A percentile compares a stretch with the other conserved stretches of the same genome.
phyloP scores from a whole-genome alignment of 441 rosid species.

The Breynia disticha region DNA sequence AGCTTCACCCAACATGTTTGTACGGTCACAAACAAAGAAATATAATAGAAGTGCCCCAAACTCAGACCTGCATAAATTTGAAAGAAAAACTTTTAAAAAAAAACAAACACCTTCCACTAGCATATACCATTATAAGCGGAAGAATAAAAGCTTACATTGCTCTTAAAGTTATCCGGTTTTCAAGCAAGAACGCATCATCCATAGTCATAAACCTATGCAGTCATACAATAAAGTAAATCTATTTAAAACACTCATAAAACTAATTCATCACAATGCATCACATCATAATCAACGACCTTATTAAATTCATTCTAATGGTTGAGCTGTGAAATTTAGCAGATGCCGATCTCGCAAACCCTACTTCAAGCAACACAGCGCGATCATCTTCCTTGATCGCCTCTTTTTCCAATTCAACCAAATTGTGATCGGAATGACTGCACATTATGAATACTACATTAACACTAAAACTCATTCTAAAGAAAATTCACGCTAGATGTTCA shows the following conservation, averaged over 20 bases:
- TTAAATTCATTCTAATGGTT: constrained; percentile 56
- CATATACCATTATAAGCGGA: background rate
- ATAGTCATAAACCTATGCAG: constrained; percentile 66
- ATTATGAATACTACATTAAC: no score
- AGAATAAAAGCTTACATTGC: constrained; percentile 55
- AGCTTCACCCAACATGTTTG: constrained; percentile 65
- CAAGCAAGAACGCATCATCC: constrained; percentile 91
- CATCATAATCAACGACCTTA: constrained; percentile 37
- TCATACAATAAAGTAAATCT: constrained; percentile 12
- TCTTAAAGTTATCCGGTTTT: constrained; percentile 74
- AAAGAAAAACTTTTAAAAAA: constrained; percentile 8
- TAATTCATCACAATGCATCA: constrained; percentile 7
- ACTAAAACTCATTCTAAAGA: background rate
- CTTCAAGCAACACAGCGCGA: constrained; percentile 76
- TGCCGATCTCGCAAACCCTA: constrained; percentile 71
- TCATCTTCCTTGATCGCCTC: constrained; percentile 73
- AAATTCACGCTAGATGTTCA: background rate
- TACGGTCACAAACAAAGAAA: constrained; percentile 75
- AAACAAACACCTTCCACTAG: constrained; percentile 1
- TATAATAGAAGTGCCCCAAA: constrained; percentile 66
- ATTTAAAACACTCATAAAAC: constrained; percentile 4
- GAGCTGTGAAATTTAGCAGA: constrained; percentile 56
- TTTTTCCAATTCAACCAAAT: constrained; percentile 65
- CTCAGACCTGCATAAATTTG: constrained; percentile 59
- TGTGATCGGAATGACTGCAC: constrained; percentile 93